Evolutionary conservation across 108 stramenopile genomes (phyloP).

Genomic region (Cyclotella atomus): DNA sequence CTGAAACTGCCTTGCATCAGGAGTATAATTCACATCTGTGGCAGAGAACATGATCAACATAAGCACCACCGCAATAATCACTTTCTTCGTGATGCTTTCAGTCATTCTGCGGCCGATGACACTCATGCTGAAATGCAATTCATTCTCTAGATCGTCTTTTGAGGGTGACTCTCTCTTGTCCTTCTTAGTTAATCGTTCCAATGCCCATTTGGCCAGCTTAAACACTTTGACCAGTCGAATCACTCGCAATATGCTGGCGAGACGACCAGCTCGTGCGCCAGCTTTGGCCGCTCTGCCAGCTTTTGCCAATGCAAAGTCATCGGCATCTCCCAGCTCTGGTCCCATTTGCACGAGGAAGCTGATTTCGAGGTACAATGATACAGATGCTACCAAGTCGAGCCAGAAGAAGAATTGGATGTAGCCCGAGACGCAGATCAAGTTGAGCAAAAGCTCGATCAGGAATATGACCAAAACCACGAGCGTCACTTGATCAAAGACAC

Average conservation of each 20-base stretch:
- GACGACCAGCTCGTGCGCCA: conserved; percentile 47
- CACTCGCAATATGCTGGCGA: conserved; percentile 49
- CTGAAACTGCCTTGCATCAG: conserved; percentile 54
- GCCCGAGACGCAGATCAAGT: conserved; percentile 33
- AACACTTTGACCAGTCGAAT: conserved; percentile 53
- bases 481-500: conserved; percentile 24
- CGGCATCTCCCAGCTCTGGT: conserved; percentile 7
- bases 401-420: conserved; percentile 61
- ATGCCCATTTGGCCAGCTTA: conserved; percentile 52
- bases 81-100: conserved; percentile 54
- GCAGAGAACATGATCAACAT: conserved; percentile 48
- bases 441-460: conserved; percentile 44
- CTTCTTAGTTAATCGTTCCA: conserved; percentile 21
- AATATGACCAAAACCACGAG: conserved; percentile 41
- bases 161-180: conserved; percentile 1
- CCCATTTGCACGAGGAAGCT: conserved; percentile 24
- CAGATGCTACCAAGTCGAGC: conserved; percentile 47
- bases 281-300: conserved; percentile 55
- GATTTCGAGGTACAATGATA: conserved; percentile 48
- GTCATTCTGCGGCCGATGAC: conserved; percentile 61
- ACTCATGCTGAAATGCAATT: conserved; percentile 50
- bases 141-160: conserved; percentile 44
- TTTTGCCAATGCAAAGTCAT: conserved; percentile 43
- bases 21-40: conserved; percentile 30
- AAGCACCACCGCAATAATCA: conserved; percentile 41